Percentiles rank a stretch among this genome's conserved stretches.
These are phyloP conservation scores for Pharus latifolius DNA, from an alignment of 176 grass and related monocot species.

Conservation along the genomic window DNA sequence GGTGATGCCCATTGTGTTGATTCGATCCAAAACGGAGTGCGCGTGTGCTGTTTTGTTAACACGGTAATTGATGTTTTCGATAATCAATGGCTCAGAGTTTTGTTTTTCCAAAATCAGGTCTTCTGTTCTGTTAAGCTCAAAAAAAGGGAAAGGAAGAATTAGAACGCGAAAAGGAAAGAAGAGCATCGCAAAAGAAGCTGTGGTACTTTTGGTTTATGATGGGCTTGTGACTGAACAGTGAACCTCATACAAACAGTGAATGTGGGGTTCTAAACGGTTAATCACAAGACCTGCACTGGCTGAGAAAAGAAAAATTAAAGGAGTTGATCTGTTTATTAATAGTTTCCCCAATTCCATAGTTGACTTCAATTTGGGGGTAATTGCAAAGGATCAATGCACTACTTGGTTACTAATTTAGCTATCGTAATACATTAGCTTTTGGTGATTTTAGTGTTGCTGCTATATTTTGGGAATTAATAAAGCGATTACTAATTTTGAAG, in stretches of 20 bases:
- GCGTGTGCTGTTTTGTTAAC: background rate
- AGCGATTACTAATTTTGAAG: background rate
- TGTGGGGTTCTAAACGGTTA: background rate
- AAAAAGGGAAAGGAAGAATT: background rate
- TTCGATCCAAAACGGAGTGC: background rate
- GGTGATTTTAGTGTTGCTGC: background rate
- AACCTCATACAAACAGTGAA: background rate
- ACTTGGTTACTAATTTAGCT: too few species aligned
- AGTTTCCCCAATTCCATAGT: background rate
- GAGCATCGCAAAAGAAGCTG: background rate
- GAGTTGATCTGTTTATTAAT: background rate
- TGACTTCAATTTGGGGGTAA: background rate
- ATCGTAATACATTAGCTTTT: background rate
- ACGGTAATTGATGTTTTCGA: background rate
- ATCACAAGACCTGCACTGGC: background rate
- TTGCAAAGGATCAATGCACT: background rate
- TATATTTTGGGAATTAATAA: background rate
- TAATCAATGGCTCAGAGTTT: background rate
- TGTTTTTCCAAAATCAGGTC: background rate
- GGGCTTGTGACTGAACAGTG: background rate
- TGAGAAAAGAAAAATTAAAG: background rate
- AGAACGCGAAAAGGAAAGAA: background rate
- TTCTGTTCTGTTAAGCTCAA: background rate
- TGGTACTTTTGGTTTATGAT: background rate
- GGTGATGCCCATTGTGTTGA: background rate